phyloP scores from a whole-genome alignment of 2,329 filamentous ascomycete genomes.

The Aureobasidium sp. region DNA sequence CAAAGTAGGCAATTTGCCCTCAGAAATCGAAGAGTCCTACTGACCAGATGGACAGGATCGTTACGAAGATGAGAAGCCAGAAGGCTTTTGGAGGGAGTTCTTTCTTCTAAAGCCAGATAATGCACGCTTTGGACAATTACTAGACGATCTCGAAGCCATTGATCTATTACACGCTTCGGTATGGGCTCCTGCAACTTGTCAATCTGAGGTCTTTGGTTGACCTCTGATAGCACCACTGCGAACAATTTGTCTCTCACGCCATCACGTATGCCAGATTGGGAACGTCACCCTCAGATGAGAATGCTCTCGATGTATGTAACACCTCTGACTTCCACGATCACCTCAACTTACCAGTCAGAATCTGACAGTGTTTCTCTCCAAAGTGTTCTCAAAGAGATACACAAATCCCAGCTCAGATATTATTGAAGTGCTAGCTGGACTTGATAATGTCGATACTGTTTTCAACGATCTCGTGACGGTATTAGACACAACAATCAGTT shows the following conservation, averaged over 20 bases:
- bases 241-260: conserved; percentile 69
- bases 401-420: conserved; percentile 93
- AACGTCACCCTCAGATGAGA: conserved; percentile 56
- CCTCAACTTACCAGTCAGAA: conserved; percentile 56
- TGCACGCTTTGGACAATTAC: conserved; percentile 56
- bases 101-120: conserved; percentile 82
- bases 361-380: conserved; percentile 77
- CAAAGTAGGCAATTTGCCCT: conserved; percentile 36
- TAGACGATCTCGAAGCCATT: conserved; percentile 64
- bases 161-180: conserved; percentile 70
- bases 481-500: conserved; percentile 75
- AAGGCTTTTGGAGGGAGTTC: conserved; percentile 95
- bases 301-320: conserved; percentile 73
- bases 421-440: conserved; percentile 79
- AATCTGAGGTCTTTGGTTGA: conserved; percentile 2
- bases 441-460: conserved; percentile 78
- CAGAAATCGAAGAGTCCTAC: neutral
- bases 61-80: conserved; percentile 62
- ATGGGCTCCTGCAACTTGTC: conserved; percentile 17
- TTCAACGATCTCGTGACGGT: conserved; percentile 83
- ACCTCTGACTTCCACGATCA: neutral
- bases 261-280: conserved; percentile 60
- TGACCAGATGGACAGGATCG: conserved; percentile 41
- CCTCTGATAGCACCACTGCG: conserved; percentile 51
- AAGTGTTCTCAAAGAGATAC: conserved; percentile 80